phyloP scores from a whole-genome alignment of 805 yeast genomes.

The Blastobotrys muscicola region DNA sequence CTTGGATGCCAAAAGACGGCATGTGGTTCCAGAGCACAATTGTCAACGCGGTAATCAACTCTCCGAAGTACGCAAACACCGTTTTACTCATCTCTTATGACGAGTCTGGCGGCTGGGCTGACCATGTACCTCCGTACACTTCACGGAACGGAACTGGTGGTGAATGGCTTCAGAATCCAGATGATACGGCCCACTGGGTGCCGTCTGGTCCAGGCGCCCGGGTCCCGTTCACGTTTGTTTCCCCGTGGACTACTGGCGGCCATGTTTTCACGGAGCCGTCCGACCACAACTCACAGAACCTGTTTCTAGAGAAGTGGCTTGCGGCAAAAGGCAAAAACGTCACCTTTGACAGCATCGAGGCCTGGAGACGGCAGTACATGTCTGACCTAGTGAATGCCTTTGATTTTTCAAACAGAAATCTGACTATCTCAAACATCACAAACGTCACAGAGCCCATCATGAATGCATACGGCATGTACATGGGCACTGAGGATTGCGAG shows the following conservation, averaged over 20 bases:
- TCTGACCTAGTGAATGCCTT: slow-evolving; percentile 15
- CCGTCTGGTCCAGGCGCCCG: slow-evolving; percentile 15
- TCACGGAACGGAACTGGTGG: slow-evolving; percentile 20
- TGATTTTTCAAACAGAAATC: slow-evolving; percentile 14
- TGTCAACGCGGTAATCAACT: slow-evolving; percentile 14
- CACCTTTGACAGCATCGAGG: slow-evolving; percentile 6
- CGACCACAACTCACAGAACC: slow-evolving; percentile 20
- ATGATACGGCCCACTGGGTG: slow-evolving; percentile 6
- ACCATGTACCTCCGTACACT: slow-evolving; percentile 19
- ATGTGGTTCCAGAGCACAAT: slow-evolving; percentile 17
- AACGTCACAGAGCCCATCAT: slow-evolving; percentile 8
- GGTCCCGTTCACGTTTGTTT: slow-evolving; percentile 16
- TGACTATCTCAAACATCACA: slow-evolving; percentile 10
- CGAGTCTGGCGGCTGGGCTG: slow-evolving; percentile 23
- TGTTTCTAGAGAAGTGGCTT: slow-evolving; percentile 20
- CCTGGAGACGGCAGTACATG: slow-evolving; percentile 20
- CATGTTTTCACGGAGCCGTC: slow-evolving; percentile 18
- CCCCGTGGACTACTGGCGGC: slow-evolving; percentile 22
- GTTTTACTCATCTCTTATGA: slow-evolving; percentile 19
- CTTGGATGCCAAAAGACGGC: slow-evolving; percentile 17
- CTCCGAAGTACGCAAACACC: slow-evolving; percentile 17
- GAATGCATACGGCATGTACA: slow-evolving; percentile 5
- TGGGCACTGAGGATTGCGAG: slow-evolving; percentile 4
- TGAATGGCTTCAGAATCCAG: slow-evolving; percentile 20
- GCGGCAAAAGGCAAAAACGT: slow-evolving; percentile 9